These are phyloP conservation scores for Quercus cerris DNA, from an alignment of 306 rosid species.

Conservation along the genomic window DNA sequence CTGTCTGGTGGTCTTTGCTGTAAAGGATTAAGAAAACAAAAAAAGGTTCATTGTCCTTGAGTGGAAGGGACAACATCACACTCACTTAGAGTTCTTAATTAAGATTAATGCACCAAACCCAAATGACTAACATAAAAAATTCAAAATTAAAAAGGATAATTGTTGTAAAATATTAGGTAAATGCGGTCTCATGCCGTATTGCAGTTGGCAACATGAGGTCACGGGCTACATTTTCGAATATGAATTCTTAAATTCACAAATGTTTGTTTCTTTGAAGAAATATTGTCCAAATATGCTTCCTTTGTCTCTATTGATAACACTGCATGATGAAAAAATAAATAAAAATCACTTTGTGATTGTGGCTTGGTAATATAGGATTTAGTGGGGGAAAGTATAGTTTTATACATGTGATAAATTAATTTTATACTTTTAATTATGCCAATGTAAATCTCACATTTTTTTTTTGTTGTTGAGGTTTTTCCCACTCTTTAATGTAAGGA, in stretches of 20 bases:
- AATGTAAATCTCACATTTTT: too few species aligned
- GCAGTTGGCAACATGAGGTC: conserved; percentile 25
- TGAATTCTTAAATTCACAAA: background rate
- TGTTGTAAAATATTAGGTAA: conserved; percentile 14
- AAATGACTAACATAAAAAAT: conserved; percentile 16
- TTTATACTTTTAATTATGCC: too few species aligned
- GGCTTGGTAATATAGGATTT: background rate
- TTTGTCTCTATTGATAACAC: background rate
- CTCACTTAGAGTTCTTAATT: conserved; percentile 33
- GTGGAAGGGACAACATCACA: conserved; percentile 53
- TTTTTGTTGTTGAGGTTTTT: too few species aligned
- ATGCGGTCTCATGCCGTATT: conserved; percentile 16
- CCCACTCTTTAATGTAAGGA: too few species aligned
- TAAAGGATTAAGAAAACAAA: conserved; percentile 37
- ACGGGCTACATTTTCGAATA: conserved; percentile 21
- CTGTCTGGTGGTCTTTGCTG: conserved; percentile 45
- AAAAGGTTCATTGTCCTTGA: conserved; percentile 47
- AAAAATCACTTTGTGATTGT: background rate
- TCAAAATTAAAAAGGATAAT: background rate
- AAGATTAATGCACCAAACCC: conserved; percentile 27
- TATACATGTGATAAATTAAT: too few species aligned
- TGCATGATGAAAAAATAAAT: background rate
- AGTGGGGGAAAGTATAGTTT: too few species aligned
- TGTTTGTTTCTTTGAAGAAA: conserved; percentile 7
- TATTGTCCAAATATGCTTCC: conserved; percentile 6